A percentile compares a stretch with the other conserved stretches of the same genome.
These are phyloP conservation scores for Monosporozyma unispora DNA, from an alignment of 805 yeast species.

Conservation along the genomic window DNA sequence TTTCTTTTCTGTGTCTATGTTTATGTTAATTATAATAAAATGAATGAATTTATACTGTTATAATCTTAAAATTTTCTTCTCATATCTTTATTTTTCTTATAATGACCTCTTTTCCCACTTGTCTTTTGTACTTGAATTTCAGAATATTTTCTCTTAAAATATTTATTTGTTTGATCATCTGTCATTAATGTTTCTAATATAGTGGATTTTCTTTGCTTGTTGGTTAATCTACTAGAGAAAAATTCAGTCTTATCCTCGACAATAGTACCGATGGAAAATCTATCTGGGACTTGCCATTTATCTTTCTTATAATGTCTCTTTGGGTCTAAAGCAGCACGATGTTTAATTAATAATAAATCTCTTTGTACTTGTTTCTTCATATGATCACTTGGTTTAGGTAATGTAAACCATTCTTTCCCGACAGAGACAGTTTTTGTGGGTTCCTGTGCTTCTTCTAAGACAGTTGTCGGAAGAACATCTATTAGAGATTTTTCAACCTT, in stretches of 20 bases:
- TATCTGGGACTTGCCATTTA: slow-evolving; percentile 66
- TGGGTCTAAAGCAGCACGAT: slow-evolving; percentile 88
- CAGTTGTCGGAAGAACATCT: not conserved
- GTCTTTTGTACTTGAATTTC: slow-evolving; percentile 63
- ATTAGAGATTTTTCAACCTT: not conserved
- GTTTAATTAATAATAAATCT: slow-evolving; percentile 69
- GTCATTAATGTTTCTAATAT: slow-evolving; percentile 75
- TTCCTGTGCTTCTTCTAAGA: not conserved
- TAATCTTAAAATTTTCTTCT: slow-evolving; percentile 32
- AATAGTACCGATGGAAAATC: slow-evolving; percentile 83
- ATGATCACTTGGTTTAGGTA: slow-evolving; percentile 71
- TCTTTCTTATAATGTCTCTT: slow-evolving; percentile 90
- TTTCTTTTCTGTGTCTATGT: too few species aligned
- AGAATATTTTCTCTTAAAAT: slow-evolving; percentile 74
- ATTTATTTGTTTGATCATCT: slow-evolving; percentile 58
- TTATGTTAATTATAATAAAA: not conserved
- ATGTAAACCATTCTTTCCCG: slow-evolving; percentile 61
- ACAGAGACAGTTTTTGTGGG: not conserved
- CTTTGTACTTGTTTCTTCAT: slow-evolving; percentile 49
- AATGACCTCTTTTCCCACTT: slow-evolving; percentile 59
- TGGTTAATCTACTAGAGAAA: slow-evolving; percentile 48
- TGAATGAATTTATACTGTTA: too few species aligned
- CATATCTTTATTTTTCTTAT: slow-evolving; percentile 52
- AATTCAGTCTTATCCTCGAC: slow-evolving; percentile 75
- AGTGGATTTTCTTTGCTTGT: slow-evolving; percentile 66